These are phyloP conservation scores for Aechmea fasciata DNA, from an alignment of 176 grass and related monocot genomes.

Conservation along the genomic window DNA sequence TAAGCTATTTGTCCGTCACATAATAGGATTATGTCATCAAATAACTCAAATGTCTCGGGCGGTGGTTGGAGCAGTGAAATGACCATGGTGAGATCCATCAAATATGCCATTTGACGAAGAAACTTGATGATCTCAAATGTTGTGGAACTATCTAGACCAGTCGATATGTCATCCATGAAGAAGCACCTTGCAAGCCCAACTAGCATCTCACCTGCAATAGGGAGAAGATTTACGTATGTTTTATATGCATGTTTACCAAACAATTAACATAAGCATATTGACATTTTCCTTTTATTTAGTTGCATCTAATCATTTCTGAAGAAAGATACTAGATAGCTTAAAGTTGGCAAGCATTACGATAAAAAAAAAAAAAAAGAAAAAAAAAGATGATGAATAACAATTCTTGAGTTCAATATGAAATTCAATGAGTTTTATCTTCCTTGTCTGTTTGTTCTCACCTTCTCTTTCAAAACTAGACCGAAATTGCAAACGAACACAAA, in stretches of 20 bases:
- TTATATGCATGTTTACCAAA: conserved; percentile 8
- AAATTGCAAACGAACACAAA: too few relatives aligned
- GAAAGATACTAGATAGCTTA: not conserved
- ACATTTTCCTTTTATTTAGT: not conserved
- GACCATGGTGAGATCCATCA: conserved; percentile 80
- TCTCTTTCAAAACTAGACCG: too few relatives aligned
- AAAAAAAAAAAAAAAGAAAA: not conserved
- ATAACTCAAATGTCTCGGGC: conserved; percentile 80
- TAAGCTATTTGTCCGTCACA: conserved; percentile 88
- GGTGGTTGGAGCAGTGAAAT: conserved; percentile 93
- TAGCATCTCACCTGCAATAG: conserved; percentile 82
- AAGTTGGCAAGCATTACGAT: not conserved
- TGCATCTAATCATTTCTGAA: not conserved
- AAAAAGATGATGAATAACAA: not conserved
- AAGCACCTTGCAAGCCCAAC: conserved; percentile 81
- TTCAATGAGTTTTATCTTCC: too few relatives aligned
- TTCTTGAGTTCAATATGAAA: not conserved
- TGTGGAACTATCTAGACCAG: conserved; percentile 91
- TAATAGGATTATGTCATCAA: conserved; percentile 89
- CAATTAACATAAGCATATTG: not conserved
- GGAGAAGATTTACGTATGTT: conserved; percentile 5
- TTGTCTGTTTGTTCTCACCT: too few relatives aligned
- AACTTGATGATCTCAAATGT: conserved; percentile 83
- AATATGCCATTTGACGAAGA: conserved; percentile 74
- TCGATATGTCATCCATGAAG: conserved; percentile 99